phyloP scores from a whole-genome alignment of 176 grass and related monocot species.

The Calamus simplicifolius region DNA sequence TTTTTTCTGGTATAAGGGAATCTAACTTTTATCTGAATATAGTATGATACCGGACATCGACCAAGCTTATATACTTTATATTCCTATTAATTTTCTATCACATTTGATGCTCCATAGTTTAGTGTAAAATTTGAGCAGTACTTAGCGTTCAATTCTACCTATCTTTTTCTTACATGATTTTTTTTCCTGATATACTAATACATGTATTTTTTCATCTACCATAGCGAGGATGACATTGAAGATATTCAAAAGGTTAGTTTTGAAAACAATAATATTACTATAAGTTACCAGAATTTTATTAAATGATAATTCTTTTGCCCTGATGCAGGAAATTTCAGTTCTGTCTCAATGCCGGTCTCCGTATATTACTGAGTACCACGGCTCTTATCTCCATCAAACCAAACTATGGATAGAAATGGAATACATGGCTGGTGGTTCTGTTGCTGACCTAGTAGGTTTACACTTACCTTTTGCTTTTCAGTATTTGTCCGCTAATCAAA shows the following conservation, averaged over 20 bases:
- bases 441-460: constrained; percentile 90
- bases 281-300: too few species aligned
- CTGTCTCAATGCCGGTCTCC: constrained; percentile 94
- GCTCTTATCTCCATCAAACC: constrained; percentile 97
- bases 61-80: too few species aligned
- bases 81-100: too few species aligned
- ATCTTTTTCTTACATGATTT: neutral
- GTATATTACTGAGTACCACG: constrained; percentile 99
- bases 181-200: constrained; percentile 16
- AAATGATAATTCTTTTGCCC: neutral
- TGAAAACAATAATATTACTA: constrained; percentile 2
- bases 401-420: constrained; percentile 99
- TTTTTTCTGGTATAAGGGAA: too few species aligned
- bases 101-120: neutral
- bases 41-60: too few species aligned
- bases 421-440: constrained; percentile 99
- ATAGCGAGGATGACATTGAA: constrained; percentile 98
- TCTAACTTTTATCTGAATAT: too few species aligned
- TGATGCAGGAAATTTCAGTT: constrained; percentile 91
- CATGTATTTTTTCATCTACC: constrained; percentile 22
- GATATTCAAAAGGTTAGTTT: constrained; percentile 93
- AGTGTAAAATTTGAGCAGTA: neutral
- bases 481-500: neutral
- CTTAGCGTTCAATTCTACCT: neutral
- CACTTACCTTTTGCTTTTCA: constrained; percentile 10